Conservation (phyloP, 139 green algal genomes). For the Chlorella sp. region DNA sequence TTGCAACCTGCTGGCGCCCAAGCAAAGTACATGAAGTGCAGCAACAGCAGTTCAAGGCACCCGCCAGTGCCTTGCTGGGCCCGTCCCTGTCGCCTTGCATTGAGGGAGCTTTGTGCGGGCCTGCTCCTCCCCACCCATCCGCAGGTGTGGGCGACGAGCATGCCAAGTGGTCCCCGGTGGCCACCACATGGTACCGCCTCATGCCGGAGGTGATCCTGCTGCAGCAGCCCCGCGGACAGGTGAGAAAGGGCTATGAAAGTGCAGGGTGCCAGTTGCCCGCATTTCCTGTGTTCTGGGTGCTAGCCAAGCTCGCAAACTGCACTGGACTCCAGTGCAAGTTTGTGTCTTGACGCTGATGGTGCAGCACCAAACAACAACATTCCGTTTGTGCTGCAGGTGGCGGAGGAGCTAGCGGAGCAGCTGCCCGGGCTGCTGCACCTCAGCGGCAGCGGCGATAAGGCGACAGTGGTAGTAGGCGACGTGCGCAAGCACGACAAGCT, state of each 20-base stretch:
- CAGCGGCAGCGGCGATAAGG: slow-evolving; percentile 24
- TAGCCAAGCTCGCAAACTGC: too few species aligned
- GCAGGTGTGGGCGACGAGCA: slow-evolving; percentile 85
- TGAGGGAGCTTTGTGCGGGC: background rate
- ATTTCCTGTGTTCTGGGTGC: too few species aligned
- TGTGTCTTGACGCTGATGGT: too few species aligned
- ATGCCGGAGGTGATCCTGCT: slow-evolving; percentile 85
- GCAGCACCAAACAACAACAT: too few species aligned
- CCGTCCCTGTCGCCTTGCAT: too few species aligned
- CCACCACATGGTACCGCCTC: slow-evolving; percentile 94
- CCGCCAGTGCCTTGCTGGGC: too few species aligned
- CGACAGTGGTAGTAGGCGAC: slow-evolving; percentile 21
- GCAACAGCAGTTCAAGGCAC: too few species aligned
- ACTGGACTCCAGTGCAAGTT: too few species aligned
- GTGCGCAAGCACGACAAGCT: slow-evolving; percentile 56
- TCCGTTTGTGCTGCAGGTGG: slow-evolving; percentile 13
- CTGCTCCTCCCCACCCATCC: background rate
- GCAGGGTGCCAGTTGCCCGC: too few species aligned
- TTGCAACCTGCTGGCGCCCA: background rate
- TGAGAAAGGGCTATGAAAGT: too few species aligned
- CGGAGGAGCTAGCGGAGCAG: slow-evolving; percentile 64
- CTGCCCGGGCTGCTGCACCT: slow-evolving; percentile 64
- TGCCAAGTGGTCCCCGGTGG: slow-evolving; percentile 98
- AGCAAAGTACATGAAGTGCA: background rate
- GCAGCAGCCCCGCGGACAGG: slow-evolving; percentile 50